These are phyloP conservation scores for Arthrobotrys iridis DNA, from an alignment of 2,329 filamentous ascomycete species.

Conservation along the genomic window DNA sequence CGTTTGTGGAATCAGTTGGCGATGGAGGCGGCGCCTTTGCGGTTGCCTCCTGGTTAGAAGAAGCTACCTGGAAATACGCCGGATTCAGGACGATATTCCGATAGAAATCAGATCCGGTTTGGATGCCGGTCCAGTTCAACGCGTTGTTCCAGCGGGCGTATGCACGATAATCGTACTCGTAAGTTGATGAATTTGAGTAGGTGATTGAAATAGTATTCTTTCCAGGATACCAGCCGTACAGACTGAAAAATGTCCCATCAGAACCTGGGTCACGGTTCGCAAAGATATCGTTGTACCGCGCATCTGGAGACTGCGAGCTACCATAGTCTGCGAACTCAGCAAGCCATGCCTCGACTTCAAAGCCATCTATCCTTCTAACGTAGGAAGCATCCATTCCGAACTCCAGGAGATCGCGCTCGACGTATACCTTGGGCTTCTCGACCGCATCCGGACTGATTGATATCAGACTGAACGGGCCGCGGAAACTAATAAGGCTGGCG, in stretches of 20 bases:
- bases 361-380: slow-evolving; percentile 42
- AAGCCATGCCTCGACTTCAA: slow-evolving; percentile 36
- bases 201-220: slow-evolving; percentile 45
- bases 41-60: background rate
- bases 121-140: slow-evolving; percentile 46
- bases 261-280: slow-evolving; percentile 42
- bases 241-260: slow-evolving; percentile 29
- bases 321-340: slow-evolving; percentile 36
- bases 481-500: slow-evolving; percentile 1
- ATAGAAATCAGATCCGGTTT: slow-evolving; percentile 39
- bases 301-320: slow-evolving; percentile 47
- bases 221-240: slow-evolving; percentile 45
- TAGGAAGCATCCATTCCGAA: background rate
- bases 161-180: slow-evolving; percentile 25
- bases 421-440: slow-evolving; percentile 39
- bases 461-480: slow-evolving; percentile 33
- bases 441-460: slow-evolving; percentile 44
- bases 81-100: slow-evolving; percentile 34
- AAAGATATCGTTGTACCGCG: slow-evolving; percentile 45
- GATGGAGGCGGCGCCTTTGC: background rate
- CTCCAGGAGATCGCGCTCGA: slow-evolving; percentile 20
- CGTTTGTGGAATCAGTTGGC: background rate
- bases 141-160: slow-evolving; percentile 24
- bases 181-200: slow-evolving; percentile 35
- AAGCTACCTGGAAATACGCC: slow-evolving; percentile 2